Base-by-base conservation (phyloP, 2,329 filamentous ascomycete species). In the Scedosporium minutisporum region DNA sequence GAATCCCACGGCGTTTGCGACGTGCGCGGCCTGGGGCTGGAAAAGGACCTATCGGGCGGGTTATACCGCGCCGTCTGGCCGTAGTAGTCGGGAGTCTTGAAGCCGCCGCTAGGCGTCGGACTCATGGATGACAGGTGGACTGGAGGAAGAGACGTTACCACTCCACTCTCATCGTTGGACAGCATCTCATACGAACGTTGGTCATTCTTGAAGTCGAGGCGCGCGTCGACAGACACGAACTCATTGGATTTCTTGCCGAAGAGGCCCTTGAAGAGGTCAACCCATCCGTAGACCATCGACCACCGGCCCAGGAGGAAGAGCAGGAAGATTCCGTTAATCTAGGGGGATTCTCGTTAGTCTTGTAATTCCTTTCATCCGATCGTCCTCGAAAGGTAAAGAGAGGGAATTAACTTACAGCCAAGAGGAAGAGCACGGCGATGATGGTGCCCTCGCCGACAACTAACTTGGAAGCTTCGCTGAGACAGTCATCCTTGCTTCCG, bases 191-290 rank as follows among this genome's bases (percentile, higher is more conserved):
- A 93, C 74, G 87, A 85, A 77, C 85, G 83, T 72, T 79, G 80
- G 68, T 87, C 85, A 73, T 83, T 81, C 66, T 86, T 86, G 64
- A 81, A 74, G 64, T 84, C 80, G 68, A 77, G 75, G 65, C 83
- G 83, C 57, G 92, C 91, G 71, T 97, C 93, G 57, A 89, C 87
- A 46, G 91, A 96, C 66, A 96, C 89, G 69, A 97, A 97, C 73
- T 97, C 93, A 68, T 85, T 84, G 71, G 88, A 85, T 64, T 75
- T 78, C 61, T 78, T 76, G 42, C 76, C 74, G 64, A 85, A 75
- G 58, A 78, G 70, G 44, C 74, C 72, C 62, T 73, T 77, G 67
- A 87, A 73, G 51, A 93, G 76, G 27, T 96, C 87, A 51, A 79
- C 67, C 95, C 95, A 99, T 65, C 89, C 95, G 3, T 80, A 83